Evolutionary conservation across 257 asterid species (phyloP), one percentile per base, ranked within the genome.

Genomic region (Solanum virginianum): DNA sequence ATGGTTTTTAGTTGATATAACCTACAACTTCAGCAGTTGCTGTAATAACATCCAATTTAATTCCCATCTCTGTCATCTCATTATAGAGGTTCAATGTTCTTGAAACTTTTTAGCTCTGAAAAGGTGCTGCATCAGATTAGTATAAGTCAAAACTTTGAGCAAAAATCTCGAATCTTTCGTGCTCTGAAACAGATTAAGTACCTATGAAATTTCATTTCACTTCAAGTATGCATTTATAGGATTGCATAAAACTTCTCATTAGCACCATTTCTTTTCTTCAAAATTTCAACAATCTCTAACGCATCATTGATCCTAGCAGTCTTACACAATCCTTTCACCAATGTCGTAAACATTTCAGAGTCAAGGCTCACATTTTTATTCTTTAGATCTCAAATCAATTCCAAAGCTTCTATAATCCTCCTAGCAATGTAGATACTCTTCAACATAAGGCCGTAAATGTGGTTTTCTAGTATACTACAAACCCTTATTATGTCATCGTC

Each of bases 321-420:
- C 87, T 91, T 89, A 74, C 99, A 93, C 65, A 95, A 93, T 66
- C 99, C 98, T 88, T 90, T 91, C 85, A 94, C 94, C 86, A 95
- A 86, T 36, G 90, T 90, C 84, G 87, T 91, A 57, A 93, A 88
- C 72, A 82, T 66, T 60, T 87, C 91, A 65, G 91, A 43, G 47
- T 89, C 94, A 8, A 95, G 91, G 82, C 84, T 59, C 65, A 89
- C 29, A 29, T 86, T 90, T 83, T 92, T 93, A 85, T 85, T 91
- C 90, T 88, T 93, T 90, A 92, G 77, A 68, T 90, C 92, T 26
- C 93, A 92, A 83, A 95, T 93, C 87, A n/a, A n/a, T n/a, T n/a
- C n/a, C n/a, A 95, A 88, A 17, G 99, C 95, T 84, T 95, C 97
- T 80, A 83, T 87, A 69, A 95, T 92, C 87, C 89, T 89, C 84